Percentiles rank a stretch among this genome's conserved stretches.
phyloP scores from a whole-genome alignment of 2,329 filamentous ascomycete species.

The Exophiala alcalophila region DNA sequence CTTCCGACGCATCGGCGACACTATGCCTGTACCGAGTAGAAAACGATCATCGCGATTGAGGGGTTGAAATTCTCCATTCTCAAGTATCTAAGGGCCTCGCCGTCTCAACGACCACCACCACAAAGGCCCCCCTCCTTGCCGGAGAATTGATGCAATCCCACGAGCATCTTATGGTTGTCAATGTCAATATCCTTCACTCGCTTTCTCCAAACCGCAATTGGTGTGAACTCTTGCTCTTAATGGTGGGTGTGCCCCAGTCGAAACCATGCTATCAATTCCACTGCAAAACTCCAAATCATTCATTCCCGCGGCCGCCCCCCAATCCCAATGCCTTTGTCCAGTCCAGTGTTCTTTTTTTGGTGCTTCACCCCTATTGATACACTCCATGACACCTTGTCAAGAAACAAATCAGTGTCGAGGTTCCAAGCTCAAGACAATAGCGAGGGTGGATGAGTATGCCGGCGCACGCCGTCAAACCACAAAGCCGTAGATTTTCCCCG shows the following conservation, averaged over 20 bases:
- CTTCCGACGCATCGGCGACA: too few relatives aligned
- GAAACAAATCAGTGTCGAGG: constrained; percentile 32
- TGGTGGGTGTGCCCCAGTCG: constrained; percentile 13
- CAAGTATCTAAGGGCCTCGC: constrained; percentile 8
- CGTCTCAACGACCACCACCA: constrained; percentile 6
- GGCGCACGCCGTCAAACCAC: constrained; percentile 9
- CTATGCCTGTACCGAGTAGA: not conserved
- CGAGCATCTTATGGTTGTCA: constrained; percentile 7
- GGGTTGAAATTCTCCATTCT: constrained; percentile 31
- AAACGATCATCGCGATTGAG: constrained; percentile 5
- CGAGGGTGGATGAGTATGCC: constrained; percentile 28
- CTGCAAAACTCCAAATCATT: constrained; percentile 7
- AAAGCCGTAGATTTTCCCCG: constrained; percentile 14
- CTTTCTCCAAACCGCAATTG: constrained; percentile 10
- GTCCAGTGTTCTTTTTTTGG: constrained; percentile 13
- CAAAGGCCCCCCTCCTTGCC: constrained; percentile 5
- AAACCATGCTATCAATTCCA: constrained; percentile 5
- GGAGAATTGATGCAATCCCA: constrained; percentile 24
- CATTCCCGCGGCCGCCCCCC: constrained; percentile 10
- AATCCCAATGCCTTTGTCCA: constrained; percentile 22
- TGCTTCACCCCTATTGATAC: constrained; percentile 29
- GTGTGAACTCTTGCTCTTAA: constrained; percentile 18
- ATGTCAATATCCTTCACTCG: constrained; percentile 7
- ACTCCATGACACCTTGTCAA: constrained; percentile 32
- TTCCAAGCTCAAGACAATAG: constrained; percentile 30